These are phyloP conservation scores for Silene uniflora DNA, from an alignment of 148 eudicot genomes.

Conservation along the genomic window DNA sequence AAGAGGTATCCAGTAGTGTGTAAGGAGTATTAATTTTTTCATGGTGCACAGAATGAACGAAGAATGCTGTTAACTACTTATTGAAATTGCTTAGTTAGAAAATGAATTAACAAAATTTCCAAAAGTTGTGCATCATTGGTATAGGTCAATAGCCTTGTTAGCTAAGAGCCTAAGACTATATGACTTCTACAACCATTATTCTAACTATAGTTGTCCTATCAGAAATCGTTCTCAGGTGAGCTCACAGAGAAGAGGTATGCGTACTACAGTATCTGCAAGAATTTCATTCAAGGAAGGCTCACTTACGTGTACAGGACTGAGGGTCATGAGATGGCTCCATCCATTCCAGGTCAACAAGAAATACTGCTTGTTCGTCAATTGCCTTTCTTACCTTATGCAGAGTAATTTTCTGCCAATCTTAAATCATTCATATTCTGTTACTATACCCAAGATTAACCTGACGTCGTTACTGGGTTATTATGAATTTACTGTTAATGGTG, in stretches of 20 bases:
- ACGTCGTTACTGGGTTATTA: not conserved
- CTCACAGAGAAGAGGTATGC: not conserved
- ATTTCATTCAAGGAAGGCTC: slow-evolving; percentile 20
- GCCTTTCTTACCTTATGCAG: slow-evolving; percentile 7
- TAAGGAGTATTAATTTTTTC: not conserved
- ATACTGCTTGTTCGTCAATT: slow-evolving; percentile 27
- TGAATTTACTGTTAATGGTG: not conserved
- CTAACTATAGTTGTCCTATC: slow-evolving; percentile 1
- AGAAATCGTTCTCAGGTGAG: slow-evolving; percentile 24
- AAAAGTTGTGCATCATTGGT: not conserved
- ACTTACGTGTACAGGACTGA: slow-evolving; percentile 28
- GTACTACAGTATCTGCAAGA: not conserved
- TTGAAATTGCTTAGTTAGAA: not conserved
- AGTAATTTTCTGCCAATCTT: slow-evolving; percentile 18
- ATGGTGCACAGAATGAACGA: not conserved
- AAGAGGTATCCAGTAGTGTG: no score
- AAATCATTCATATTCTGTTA: not conserved
- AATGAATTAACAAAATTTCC: not conserved
- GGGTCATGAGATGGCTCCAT: slow-evolving; percentile 34
- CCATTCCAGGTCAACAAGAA: slow-evolving; percentile 26
- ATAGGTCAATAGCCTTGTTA: not conserved
- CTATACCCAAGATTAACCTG: not conserved
- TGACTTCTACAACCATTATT: not conserved
- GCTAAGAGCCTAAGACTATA: not conserved
- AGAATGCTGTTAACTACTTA: not conserved